Evolutionary conservation across 2,329 filamentous ascomycete genomes (phyloP).

Genomic region (Trichoderma sp.): DNA sequence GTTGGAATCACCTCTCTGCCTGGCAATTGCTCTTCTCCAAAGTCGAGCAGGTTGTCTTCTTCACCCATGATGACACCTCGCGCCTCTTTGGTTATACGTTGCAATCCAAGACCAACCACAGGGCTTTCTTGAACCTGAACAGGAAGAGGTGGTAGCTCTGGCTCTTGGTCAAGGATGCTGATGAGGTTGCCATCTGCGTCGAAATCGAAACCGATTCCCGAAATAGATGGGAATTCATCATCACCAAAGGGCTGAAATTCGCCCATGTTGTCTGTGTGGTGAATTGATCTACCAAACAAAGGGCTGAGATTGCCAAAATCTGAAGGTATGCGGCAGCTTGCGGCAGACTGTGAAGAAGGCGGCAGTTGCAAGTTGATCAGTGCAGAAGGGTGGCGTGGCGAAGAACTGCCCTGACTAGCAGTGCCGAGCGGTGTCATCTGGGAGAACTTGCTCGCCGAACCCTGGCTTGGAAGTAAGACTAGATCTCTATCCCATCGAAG

Average conservation of each 20-base stretch:
- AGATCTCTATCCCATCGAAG: constrained; percentile 40
- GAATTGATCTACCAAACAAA: constrained; percentile 29
- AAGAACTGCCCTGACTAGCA: constrained; percentile 35
- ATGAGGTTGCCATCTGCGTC: constrained; percentile 54
- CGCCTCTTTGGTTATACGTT: not conserved
- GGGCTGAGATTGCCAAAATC: constrained; percentile 39
- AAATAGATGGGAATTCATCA: constrained; percentile 42
- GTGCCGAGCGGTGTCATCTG: constrained; percentile 45
- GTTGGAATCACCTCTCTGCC: constrained; percentile 39
- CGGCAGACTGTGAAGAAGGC: constrained; percentile 38
- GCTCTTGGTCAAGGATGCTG: constrained; percentile 43
- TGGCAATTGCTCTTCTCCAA: constrained; percentile 42
- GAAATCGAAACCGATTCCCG: constrained; percentile 50
- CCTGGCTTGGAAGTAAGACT: constrained; percentile 39
- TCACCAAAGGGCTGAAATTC: constrained; percentile 39
- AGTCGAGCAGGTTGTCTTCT: constrained; percentile 36
- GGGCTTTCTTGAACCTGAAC: not conserved
- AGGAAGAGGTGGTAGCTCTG: constrained; percentile 46
- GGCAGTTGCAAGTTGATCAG: constrained; percentile 36
- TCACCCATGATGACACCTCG: constrained; percentile 26
- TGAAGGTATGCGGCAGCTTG: constrained; percentile 36
- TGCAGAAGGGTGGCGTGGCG: constrained; percentile 32
- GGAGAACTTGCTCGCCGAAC: constrained; percentile 42
- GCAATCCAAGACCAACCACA: not conserved
- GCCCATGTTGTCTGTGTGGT: constrained; percentile 26